Conservation (phyloP, 352 stramenopile species). For the Phytophthora meadii region DNA sequence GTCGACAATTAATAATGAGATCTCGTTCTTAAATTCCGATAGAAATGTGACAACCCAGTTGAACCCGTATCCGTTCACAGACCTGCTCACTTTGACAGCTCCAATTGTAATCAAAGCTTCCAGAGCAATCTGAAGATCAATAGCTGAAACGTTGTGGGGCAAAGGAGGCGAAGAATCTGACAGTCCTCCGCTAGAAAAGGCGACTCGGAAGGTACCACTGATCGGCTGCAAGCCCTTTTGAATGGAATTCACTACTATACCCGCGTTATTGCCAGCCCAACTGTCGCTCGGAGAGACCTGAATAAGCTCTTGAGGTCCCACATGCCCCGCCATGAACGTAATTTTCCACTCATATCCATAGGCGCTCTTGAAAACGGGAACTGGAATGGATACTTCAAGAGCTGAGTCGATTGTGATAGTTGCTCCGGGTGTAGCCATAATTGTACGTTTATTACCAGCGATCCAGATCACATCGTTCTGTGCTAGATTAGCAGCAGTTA, state of each 20-base stretch:
- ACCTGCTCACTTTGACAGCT: constrained; percentile 87
- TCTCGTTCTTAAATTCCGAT: constrained; percentile 78
- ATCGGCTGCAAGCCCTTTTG: constrained; percentile 92
- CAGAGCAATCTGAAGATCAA: constrained; percentile 83
- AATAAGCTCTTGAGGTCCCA: constrained; percentile 90
- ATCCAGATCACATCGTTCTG: constrained; percentile 62
- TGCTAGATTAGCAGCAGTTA: constrained; percentile 32
- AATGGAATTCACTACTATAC: constrained; percentile 81
- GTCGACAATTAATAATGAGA: constrained; percentile 90
- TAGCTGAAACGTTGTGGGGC: constrained; percentile 87
- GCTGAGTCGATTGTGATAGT: constrained; percentile 32
- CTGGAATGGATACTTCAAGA: constrained; percentile 35
- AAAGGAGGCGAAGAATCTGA: constrained; percentile 91
- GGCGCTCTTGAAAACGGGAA: constrained; percentile 73
- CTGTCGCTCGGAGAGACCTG: constrained; percentile 86
- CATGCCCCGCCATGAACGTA: constrained; percentile 78
- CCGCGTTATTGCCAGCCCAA: constrained; percentile 94
- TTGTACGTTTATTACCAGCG: constrained; percentile 45
- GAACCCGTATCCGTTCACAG: constrained; percentile 94
- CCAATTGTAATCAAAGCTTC: constrained; percentile 91
- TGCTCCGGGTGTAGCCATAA: constrained; percentile 17
- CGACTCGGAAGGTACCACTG: constrained; percentile 91
- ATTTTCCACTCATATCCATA: constrained; percentile 81
- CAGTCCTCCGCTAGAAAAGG: constrained; percentile 63
- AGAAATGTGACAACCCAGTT: constrained; percentile 97